Evolutionary conservation across 2,329 filamentous ascomycete genomes (phyloP), one percentile per base, ranked within the genome.

Genomic region (Zalaria sp.): DNA sequence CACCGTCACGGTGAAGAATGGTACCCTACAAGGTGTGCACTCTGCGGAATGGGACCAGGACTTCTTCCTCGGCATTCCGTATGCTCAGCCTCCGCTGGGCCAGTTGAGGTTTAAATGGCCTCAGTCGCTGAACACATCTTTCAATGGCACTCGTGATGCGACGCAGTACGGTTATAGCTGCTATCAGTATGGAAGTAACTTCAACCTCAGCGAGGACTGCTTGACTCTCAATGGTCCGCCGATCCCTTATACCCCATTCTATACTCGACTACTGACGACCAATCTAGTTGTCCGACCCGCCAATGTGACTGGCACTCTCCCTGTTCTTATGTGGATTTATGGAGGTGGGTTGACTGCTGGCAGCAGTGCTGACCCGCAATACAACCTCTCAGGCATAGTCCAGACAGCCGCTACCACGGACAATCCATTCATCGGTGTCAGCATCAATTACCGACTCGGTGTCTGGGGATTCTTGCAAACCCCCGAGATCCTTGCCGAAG

Each of bases 351-450:
- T 48, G 4, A 42, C 40, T 10, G 35, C 43, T 5, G 47, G 47
- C 5, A 47, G 46, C 26, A 47, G 43, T 4, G 46, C 46, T 5
- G 47, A 55, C 34, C 47, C 35, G 2, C 47, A 47, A 35, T 49
- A 49, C 40, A 49, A 49, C 27, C 44, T 49, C 25, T 47, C 46
- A 7, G 45, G 43, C n/a, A 49, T 49, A 10, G 47, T 47, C 6
- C 37, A 49, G 36, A 66, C 71, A 26, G 66, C 70, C 5, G 66
- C 70, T 34, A 57, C 67, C 3, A 66, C 74, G 25, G 64, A 63
- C 34, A 67, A 72, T 48, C 72, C 71, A 0, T 61, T 78, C 34
- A 64, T 77, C 10, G 69, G 62, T 1, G 69, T 75, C 2, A 67
- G 63, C 36, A 61, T 75, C 48, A 75, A 75, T 49, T 75, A 75